Conservation (phyloP, 2,329 filamentous ascomycete species). For the Diaporthe longicolla region DNA sequence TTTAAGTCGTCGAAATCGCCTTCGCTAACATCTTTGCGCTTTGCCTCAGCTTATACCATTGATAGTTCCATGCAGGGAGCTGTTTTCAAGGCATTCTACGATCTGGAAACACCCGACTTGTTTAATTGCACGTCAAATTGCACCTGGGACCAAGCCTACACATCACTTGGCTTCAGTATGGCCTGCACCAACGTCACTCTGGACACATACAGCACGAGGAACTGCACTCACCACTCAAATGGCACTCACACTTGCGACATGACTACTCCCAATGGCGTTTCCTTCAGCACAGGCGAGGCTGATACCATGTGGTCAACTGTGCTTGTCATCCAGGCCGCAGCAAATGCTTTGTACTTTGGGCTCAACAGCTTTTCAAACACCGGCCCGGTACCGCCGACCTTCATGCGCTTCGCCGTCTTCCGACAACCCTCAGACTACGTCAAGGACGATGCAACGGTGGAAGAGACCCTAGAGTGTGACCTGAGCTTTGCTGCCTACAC, state of each 20-base stretch:
- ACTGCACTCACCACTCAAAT: not conserved
- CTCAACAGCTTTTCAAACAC: not conserved
- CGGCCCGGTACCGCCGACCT: not conserved
- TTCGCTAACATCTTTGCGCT: not conserved
- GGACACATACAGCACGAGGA: not conserved
- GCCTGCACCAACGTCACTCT: conserved; percentile 7
- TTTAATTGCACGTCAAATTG: conserved; percentile 26
- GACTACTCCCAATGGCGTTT: not conserved
- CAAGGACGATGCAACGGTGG: not conserved
- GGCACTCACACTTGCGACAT: not conserved
- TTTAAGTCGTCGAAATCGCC: not conserved
- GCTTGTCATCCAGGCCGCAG: not conserved
- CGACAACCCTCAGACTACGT: not conserved
- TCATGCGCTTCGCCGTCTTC: conserved; percentile 12
- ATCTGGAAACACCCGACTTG: not conserved
- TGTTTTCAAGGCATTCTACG: conserved; percentile 20
- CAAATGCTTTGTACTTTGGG: not conserved
- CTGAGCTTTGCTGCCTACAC: conserved; percentile 15
- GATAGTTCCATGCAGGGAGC: conserved; percentile 20
- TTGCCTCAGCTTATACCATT: not conserved
- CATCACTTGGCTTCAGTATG: conserved; percentile 7
- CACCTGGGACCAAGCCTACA: not conserved
- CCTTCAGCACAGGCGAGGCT: conserved; percentile 10
- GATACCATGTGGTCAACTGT: conserved; percentile 11
- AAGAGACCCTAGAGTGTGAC: conserved; percentile 20